Evolutionary conservation across 768 basidiomycete species (phyloP).

Genomic region (Leccinum boreale): DNA sequence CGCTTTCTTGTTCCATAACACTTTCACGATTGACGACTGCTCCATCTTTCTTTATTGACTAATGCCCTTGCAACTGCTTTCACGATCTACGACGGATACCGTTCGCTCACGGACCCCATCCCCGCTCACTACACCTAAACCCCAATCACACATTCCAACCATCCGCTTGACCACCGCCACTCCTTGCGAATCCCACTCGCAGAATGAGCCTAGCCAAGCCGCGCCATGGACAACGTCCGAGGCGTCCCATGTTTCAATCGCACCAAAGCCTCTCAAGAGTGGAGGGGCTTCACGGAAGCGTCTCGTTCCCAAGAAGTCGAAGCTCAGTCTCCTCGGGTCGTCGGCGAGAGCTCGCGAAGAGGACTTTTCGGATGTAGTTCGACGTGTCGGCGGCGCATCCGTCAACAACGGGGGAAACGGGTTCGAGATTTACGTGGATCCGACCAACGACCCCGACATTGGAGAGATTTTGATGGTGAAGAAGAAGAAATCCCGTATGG

Average conservation of each 20-base stretch:
- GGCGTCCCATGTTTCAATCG: constrained; percentile 18
- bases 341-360: constrained; percentile 30
- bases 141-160: constrained; percentile 46
- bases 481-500: constrained; percentile 69
- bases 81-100: constrained; percentile 28
- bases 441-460: constrained; percentile 58
- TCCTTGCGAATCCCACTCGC: constrained; percentile 48
- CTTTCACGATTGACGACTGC: constrained; percentile 10
- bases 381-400: constrained; percentile 40
- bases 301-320: constrained; percentile 74
- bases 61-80: constrained; percentile 31
- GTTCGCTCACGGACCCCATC: constrained; percentile 27
- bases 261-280: constrained; percentile 25
- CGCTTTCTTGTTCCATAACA: constrained; percentile 23
- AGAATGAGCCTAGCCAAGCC: constrained; percentile 27
- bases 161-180: constrained; percentile 70
- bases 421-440: constrained; percentile 73
- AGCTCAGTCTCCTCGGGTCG: constrained; percentile 46
- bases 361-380: constrained; percentile 61
- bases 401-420: constrained; percentile 38
- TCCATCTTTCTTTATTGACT: constrained; percentile 19
- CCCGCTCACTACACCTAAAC: constrained; percentile 24
- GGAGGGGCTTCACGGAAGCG: constrained; percentile 37
- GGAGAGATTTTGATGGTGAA: constrained; percentile 72
- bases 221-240: constrained; percentile 21